Percentiles rank a stretch among this genome's conserved stretches.
Evolutionary conservation across 495 filamentous ascomycete species (phyloP).

Genomic region (Penicillium pancosmium): DNA sequence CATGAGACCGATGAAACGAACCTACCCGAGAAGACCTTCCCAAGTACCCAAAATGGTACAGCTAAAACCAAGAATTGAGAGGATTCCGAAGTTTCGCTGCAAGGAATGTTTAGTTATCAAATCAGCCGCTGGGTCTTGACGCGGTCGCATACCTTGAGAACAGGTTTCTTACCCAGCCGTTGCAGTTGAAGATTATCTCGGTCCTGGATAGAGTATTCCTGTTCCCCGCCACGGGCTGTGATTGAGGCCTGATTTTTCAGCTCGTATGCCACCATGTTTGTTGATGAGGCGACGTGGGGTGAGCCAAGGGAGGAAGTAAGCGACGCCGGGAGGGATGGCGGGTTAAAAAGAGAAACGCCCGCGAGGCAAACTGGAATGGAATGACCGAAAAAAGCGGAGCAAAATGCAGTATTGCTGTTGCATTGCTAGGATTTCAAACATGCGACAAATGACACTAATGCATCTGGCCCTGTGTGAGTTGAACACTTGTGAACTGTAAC

Average conservation of each 20-base stretch:
- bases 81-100: constrained; percentile 35
- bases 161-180: constrained; percentile 45
- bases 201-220: constrained; percentile 13
- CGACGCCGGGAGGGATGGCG: constrained; percentile 2
- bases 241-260: constrained; percentile 22
- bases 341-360: constrained; percentile 7
- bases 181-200: constrained; percentile 39
- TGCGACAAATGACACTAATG: constrained; percentile 1
- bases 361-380: constrained; percentile 4
- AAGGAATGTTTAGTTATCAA: background rate
- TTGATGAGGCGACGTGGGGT: constrained; percentile 1
- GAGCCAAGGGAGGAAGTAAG: constrained; percentile 6
- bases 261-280: constrained; percentile 23
- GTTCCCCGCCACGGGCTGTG: constrained; percentile 6
- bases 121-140: background rate
- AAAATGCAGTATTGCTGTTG: background rate
- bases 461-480: constrained; percentile 3
- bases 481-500: background rate
- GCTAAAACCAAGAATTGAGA: constrained; percentile 40
- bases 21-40: constrained; percentile 38
- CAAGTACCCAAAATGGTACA: constrained; percentile 43
- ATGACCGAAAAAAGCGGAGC: constrained; percentile 3
- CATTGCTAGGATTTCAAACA: background rate
- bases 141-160: constrained; percentile 35
- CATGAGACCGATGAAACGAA: constrained; percentile 6